phyloP scores from a whole-genome alignment of 2,329 filamentous ascomycete species.

The Xylogone sp. region DNA sequence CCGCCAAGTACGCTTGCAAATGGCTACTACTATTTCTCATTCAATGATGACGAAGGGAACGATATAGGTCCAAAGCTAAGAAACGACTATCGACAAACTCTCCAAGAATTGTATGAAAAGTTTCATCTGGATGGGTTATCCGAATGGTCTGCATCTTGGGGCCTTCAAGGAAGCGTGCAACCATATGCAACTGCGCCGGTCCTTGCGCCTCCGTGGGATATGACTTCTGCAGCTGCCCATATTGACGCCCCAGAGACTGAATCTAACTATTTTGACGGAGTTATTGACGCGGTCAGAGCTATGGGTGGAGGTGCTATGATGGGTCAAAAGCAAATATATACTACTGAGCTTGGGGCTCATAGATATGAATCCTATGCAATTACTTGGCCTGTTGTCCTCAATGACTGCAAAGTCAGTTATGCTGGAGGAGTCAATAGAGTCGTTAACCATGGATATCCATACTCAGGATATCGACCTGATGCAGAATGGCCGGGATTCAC shows the following conservation, averaged over 20 bases:
- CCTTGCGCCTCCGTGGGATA: conserved; percentile 1
- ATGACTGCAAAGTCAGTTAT: conserved; percentile 3
- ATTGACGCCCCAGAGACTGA: conserved; percentile 2
- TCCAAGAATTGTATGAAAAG: conserved; percentile 1
- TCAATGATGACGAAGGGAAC: not conserved
- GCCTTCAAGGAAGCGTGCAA: conserved; percentile 1
- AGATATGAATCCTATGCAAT: conserved; percentile 5
- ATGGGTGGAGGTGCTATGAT: conserved; percentile 6
- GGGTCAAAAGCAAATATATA: conserved; percentile 5
- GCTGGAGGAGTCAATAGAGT: conserved; percentile 3
- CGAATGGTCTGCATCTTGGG: not conserved
- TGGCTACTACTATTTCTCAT: conserved; percentile 2
- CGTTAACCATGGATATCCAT: conserved; percentile 3
- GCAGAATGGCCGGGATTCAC: conserved; percentile 3
- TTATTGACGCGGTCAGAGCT: conserved; percentile 6
- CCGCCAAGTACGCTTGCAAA: not conserved
- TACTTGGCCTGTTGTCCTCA: conserved; percentile 5
- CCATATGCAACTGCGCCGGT: conserved; percentile 1
- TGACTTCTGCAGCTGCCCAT: conserved; percentile 1
- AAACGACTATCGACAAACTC: conserved; percentile 1
- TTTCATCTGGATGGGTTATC: conserved; percentile 2
- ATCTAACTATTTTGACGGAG: conserved; percentile 1
- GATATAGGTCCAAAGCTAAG: not conserved
- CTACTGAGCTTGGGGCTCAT: conserved; percentile 6
- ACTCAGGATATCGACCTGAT: conserved; percentile 1